These are phyloP conservation scores for Mimosa bimucronata DNA, from an alignment of 306 rosid genomes.

Conservation along the genomic window DNA sequence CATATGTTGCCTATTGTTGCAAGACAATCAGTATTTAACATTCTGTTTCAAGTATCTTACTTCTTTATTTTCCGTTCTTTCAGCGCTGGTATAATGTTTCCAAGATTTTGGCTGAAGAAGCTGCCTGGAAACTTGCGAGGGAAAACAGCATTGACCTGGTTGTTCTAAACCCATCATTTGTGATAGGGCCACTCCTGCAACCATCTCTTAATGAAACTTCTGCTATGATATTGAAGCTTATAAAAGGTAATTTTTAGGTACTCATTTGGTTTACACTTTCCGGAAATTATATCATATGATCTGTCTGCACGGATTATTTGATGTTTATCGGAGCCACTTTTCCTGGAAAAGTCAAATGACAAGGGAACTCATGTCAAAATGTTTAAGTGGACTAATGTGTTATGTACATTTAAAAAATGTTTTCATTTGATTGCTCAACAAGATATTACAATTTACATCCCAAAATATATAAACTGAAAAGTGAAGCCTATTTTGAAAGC, in stretches of 20 bases:
- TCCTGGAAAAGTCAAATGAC: neutral
- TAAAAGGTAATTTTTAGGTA: constrained; percentile 57
- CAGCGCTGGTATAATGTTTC: constrained; percentile 82
- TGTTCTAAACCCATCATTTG: constrained; percentile 71
- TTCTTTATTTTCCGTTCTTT: constrained; percentile 19
- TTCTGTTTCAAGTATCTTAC: constrained; percentile 10
- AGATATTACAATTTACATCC: too few species aligned
- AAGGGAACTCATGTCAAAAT: neutral
- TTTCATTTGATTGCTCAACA: too few species aligned
- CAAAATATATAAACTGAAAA: too few species aligned
- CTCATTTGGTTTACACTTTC: neutral
- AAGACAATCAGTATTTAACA: neutral
- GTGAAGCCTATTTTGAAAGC: too few species aligned
- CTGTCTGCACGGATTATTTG: constrained; percentile 18
- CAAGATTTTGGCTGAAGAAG: constrained; percentile 87
- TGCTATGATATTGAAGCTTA: constrained; percentile 49
- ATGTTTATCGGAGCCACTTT: neutral
- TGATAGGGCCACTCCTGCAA: constrained; percentile 79
- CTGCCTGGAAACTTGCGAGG: constrained; percentile 81
- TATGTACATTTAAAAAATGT: neutral
- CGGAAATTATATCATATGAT: neutral
- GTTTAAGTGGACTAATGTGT: neutral
- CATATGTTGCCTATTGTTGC: neutral
- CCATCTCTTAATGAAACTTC: constrained; percentile 69
- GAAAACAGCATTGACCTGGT: constrained; percentile 81